Conservation (phyloP, 345 rosid species). For the Eucalyptus virginea region DNA sequence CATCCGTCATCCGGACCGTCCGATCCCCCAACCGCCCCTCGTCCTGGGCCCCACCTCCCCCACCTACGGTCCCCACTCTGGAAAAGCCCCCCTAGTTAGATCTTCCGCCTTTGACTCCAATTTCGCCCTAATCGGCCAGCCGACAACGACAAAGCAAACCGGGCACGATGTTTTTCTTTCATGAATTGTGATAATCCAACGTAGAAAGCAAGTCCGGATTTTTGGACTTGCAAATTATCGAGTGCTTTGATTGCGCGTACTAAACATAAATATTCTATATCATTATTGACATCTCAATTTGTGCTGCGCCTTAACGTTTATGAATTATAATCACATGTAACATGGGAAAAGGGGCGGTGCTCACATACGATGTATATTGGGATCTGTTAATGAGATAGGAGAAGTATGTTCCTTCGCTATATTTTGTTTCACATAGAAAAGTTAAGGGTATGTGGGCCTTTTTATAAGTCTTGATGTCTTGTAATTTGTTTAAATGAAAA, state of each 20-base stretch:
- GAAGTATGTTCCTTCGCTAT: not conserved
- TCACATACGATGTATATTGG: not conserved
- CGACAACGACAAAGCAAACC: not conserved
- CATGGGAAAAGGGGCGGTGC: rapidly evolving
- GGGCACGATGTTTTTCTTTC: not conserved
- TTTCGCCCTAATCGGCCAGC: not conserved
- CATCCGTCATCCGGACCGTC: not conserved
- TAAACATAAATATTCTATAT: not conserved
- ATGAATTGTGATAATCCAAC: not conserved
- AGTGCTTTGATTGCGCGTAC: not conserved
- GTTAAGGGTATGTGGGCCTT: not conserved
- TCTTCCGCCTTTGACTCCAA: not conserved
- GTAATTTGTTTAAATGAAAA: too few relatives aligned
- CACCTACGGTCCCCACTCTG: not conserved
- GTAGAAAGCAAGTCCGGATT: not conserved
- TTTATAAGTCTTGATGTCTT: not conserved
- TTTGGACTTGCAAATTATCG: not conserved
- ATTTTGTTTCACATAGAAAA: too few relatives aligned
- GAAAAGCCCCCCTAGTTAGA: not conserved
- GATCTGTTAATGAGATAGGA: not conserved
- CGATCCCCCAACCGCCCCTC: not conserved
- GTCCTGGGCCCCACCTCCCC: not conserved
- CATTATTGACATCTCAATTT: not conserved
- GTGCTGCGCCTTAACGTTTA: rapidly evolving
- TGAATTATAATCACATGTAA: rapidly evolving